Evolutionary conservation across 257 asterid species (phyloP), one percentile per base, ranked within the genome.

Genomic region (Cruciata laevipes): DNA sequence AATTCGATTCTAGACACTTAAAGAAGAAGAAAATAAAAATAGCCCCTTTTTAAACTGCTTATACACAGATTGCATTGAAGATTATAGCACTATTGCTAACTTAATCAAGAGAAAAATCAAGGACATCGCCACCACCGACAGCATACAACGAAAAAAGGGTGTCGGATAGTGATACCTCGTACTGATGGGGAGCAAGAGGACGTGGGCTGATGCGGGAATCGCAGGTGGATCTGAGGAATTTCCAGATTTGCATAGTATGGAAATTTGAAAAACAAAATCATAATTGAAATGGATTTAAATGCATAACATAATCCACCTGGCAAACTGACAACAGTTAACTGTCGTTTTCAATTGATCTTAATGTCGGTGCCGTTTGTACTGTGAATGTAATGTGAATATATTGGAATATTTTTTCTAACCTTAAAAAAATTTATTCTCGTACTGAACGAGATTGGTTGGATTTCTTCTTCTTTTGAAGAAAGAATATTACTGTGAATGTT

Each of bases 51-150:
- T 55, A 32, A 47, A 14, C n/a, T 47, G 20, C n/a, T 13, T 47
- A n/a, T 13, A 47, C 18, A 14, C 1, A 7, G 6, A 5, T 20
- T 53, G 13, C 59, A 18, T 53, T n/a, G 13, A 53, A 53, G 25
- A 21, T 21, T 55, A 20, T 6, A 55, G 61, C 61, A n/a, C 23
- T 55, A 23, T n/a, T 55, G 9, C 12, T 13, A 12, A 8, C 18
- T 52, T 52, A 53, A 53, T 5, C 59, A 55, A 4, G 30, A 21
- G n/a, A n/a, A 55, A 55, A 55, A 55, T 55, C 16, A 55, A 55
- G 59, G 20, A 1, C 59, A 21, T 55, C 31, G 25, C 61, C 61
- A 55, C 61, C 61, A n/a, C n/a, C n/a, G 61, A 55, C 61, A 55
- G 61, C 9, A 55, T 4, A 55, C 61, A 55, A 23, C 53, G 20